Conservation (phyloP, 805 yeast genomes). For the Kluyveromyces starmeri region DNA sequence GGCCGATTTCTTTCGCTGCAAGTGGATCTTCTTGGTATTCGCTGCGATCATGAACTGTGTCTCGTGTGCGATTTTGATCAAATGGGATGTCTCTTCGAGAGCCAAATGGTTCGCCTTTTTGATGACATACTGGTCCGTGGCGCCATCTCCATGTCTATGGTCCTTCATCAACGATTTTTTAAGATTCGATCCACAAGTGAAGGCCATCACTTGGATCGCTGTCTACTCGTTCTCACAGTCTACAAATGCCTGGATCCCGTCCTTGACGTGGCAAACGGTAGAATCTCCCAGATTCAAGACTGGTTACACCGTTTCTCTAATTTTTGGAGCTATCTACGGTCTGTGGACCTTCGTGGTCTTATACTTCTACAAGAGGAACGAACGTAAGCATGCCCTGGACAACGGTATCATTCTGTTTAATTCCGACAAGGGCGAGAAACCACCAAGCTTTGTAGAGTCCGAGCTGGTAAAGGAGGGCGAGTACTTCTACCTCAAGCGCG, state of each 20-base stretch:
- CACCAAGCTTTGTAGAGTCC: conserved; percentile 23
- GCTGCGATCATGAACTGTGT: conserved; percentile 45
- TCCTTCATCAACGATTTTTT: conserved; percentile 50
- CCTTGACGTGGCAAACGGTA: conserved; percentile 44
- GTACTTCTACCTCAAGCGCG: conserved; percentile 17
- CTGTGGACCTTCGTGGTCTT: conserved; percentile 44
- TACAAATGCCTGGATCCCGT: conserved; percentile 51
- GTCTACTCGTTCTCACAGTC: conserved; percentile 52
- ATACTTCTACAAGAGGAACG: conserved; percentile 46
- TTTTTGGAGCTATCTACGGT: conserved; percentile 37
- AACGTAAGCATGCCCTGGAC: conserved; percentile 35
- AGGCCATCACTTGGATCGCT: conserved; percentile 48
- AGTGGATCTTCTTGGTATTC: conserved; percentile 46
- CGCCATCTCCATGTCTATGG: conserved; percentile 54
- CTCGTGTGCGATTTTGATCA: conserved; percentile 47
- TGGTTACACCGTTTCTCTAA: conserved; percentile 45
- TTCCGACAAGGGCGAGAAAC: conserved; percentile 24
- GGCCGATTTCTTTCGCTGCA: conserved; percentile 40
- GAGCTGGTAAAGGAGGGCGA: conserved; percentile 24
- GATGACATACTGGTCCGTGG: conserved; percentile 52
- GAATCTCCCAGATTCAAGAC: conserved; percentile 49
- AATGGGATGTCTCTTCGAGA: conserved; percentile 48
- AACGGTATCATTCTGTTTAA: conserved; percentile 44
- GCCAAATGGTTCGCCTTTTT: conserved; percentile 62
- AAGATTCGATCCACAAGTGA: conserved; percentile 45